Base-by-base conservation (phyloP, 371 early-diverging fungal species). In the Blakeslea trispora region DNA sequence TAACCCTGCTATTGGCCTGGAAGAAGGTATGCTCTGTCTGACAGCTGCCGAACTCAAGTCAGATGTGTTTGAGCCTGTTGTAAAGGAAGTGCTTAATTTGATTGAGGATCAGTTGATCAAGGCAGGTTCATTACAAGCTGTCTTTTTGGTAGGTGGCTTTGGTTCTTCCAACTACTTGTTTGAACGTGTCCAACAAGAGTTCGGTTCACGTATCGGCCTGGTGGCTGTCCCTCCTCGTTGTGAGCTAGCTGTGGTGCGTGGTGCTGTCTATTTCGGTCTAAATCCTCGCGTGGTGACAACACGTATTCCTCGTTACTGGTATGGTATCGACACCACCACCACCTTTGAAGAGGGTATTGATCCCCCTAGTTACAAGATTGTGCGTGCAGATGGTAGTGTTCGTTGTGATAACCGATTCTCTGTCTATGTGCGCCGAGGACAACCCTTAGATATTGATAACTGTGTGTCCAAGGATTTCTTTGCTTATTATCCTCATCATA, bases 141-240 rank as follows among this genome's bases (percentile, higher is more conserved):
- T 84, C 17, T 84, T 84, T 46, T 61, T 84, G 55, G 84, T 84
- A 2, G 84, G 84, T 61, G 84, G 84, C 22, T 84, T 84, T 58
- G 84, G 84, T 34, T 78, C 82, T 18, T 81, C 81, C 54, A 82
- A 82, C 58, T 84, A 84, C 51, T 53, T 84, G 40, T 74, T 78
- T 57, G 80, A 82, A 34, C 72, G 76, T n/a, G 71, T 84, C 8
- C 73, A 72, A 43, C 49, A 65, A 50, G 74, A 74, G 28, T 79
- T 79, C 62, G 67, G 68, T 18, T 47, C 64, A 3, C 44, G 65
- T 18, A 70, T 79, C 18, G 79, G 79, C 14, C 55, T 74, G 22
- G 76, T 79, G 0, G 79, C 76, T 13, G 79, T 79, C 2, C 79
- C 79, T 15, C 79, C 79, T 50, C 72, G 79, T 63, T 76, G 79